A percentile compares a stretch with the other conserved stretches of the same genome.
Conservation (phyloP, 2,329 filamentous ascomycete genomes). For the Macrophomina tecta region DNA sequence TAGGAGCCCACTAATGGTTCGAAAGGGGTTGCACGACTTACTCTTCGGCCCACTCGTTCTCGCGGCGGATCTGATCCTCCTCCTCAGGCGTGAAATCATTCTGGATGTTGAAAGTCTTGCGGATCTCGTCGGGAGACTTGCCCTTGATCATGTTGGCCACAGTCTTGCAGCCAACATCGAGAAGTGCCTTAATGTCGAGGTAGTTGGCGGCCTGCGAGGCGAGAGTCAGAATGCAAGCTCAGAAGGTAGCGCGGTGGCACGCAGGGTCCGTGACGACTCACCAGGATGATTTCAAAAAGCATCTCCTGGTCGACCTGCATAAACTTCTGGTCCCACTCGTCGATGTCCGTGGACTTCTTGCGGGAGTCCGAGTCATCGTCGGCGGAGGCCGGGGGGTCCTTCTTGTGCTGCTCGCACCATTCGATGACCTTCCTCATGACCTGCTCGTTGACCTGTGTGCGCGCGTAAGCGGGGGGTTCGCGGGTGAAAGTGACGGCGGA, state of each 20-base stretch:
- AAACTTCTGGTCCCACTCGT: conserved; percentile 99
- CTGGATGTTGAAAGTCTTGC: conserved; percentile 99
- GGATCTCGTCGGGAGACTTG: conserved; percentile 98
- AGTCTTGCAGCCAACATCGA: conserved; percentile 98
- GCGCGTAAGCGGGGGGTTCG: conserved; percentile 36
- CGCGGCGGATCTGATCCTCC: conserved; percentile 83
- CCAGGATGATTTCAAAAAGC: conserved; percentile 98
- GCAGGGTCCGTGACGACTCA: conserved; percentile 52
- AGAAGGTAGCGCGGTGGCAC: background rate
- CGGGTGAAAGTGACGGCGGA: conserved; percentile 26
- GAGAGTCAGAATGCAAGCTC: background rate
- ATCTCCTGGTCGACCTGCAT: conserved; percentile 99
- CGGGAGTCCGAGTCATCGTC: conserved; percentile 93
- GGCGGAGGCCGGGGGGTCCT: conserved; percentile 78
- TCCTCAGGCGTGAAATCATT: conserved; percentile 99
- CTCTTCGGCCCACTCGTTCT: conserved; percentile 60
- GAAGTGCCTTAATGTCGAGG: conserved; percentile 96
- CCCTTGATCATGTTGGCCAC: conserved; percentile 99
- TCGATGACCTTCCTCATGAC: conserved; percentile 96
- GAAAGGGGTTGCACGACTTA: background rate
- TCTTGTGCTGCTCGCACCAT: conserved; percentile 95
- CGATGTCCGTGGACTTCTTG: conserved; percentile 98
- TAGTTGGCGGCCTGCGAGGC: conserved; percentile 85
- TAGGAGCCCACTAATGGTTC: background rate
- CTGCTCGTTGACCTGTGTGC: conserved; percentile 76